phyloP scores from a whole-genome alignment of 1,284 basidiomycete genomes.

The Bjerkandera adusta region DNA sequence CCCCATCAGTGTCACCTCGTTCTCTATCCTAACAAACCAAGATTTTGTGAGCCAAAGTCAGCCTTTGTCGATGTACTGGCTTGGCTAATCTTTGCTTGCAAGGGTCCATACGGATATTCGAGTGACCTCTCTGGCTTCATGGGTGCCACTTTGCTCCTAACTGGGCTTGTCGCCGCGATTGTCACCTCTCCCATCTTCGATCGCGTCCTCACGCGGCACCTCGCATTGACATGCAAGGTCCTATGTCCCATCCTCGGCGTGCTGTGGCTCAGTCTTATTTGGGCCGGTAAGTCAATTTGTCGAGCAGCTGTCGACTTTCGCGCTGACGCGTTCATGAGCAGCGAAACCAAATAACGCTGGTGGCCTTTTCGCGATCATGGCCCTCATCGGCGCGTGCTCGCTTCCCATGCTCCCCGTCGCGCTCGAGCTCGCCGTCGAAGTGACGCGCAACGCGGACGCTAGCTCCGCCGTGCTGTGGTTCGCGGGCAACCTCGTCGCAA shows the following conservation, averaged over 20 bases:
- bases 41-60: conserved; percentile 50
- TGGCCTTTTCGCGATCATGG: conserved; percentile 63
- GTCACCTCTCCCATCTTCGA: conserved; percentile 74
- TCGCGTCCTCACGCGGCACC: conserved; percentile 68
- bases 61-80: background rate
- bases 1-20: conserved; percentile 37
- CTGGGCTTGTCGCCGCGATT: conserved; percentile 66
- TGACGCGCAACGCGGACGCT: conserved; percentile 74
- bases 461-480: conserved; percentile 76
- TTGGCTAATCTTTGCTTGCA: too few relatives aligned
- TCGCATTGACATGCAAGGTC: conserved; percentile 57
- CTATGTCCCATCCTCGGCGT: conserved; percentile 58
- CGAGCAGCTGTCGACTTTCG: conserved; percentile 3
- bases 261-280: conserved; percentile 71
- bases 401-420: conserved; percentile 70
- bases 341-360: conserved; percentile 58
- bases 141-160: conserved; percentile 64
- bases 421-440: conserved; percentile 72
- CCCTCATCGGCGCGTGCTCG: conserved; percentile 61
- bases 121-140: conserved; percentile 61
- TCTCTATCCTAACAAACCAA: conserved; percentile 64
- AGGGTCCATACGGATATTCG: conserved; percentile 76
- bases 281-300: conserved; percentile 70
- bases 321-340: conserved; percentile 23
- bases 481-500: conserved; percentile 60